Conservation (phyloP, 306 rosid genomes). For the Fagus sylvatica region DNA sequence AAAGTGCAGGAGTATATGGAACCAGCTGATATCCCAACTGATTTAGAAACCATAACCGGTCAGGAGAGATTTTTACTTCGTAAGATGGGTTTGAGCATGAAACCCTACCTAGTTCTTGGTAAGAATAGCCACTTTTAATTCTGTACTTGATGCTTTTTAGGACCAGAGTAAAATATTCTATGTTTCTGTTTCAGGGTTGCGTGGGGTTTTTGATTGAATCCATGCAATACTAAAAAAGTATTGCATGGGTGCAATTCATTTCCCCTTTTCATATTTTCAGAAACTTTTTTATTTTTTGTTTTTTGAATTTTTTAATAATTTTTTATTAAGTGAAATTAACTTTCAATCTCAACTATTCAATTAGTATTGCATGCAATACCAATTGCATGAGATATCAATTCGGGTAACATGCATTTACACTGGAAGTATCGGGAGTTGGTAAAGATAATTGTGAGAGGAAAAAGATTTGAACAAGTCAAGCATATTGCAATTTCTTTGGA, state of each 20-base stretch:
- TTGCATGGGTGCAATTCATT: too few species aligned
- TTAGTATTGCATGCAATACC: too few species aligned
- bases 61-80: slow-evolving; percentile 83
- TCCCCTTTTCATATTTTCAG: too few species aligned
- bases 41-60: slow-evolving; percentile 79
- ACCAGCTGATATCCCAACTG: slow-evolving; percentile 78
- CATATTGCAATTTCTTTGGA: slow-evolving; percentile 84
- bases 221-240: too few species aligned
- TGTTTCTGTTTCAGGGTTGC: slow-evolving; percentile 62
- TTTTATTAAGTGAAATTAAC: too few species aligned
- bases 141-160: slow-evolving; percentile 26
- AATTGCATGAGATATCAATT: too few species aligned
- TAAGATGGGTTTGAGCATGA: slow-evolving; percentile 91
- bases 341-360: too few species aligned
- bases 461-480: slow-evolving; percentile 66
- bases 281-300: too few species aligned
- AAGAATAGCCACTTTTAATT: slow-evolving; percentile 33
- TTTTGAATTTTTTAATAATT: too few species aligned
- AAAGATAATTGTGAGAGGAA: slow-evolving; percentile 76
- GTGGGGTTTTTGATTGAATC: slow-evolving; percentile 77
- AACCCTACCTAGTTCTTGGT: slow-evolving; percentile 83
- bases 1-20: slow-evolving; percentile 63
- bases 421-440: slow-evolving; percentile 92
- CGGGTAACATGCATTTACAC: slow-evolving; percentile 95
- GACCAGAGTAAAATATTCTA: slow-evolving; percentile 16